Evolutionary conservation across 2,329 filamentous ascomycete genomes (phyloP).

Genomic region (Talaromyces verruculosus): DNA sequence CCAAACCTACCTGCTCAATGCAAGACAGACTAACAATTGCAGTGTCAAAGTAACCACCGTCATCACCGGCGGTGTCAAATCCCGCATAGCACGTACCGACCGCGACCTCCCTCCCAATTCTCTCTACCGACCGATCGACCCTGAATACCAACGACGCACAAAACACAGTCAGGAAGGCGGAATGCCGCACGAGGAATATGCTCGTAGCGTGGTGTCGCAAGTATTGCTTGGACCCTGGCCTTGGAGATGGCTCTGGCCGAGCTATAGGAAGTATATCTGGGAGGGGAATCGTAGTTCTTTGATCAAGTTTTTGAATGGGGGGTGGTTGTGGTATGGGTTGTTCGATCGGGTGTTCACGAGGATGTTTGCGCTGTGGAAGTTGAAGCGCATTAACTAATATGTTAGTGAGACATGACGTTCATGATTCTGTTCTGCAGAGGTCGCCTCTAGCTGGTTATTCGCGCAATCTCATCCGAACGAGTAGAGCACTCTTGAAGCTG

Average conservation of each 20-base stretch:
- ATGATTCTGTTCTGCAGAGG: neutral
- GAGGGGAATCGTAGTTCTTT: slow-evolving; percentile 53
- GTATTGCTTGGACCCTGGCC: slow-evolving; percentile 49
- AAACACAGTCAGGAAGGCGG: slow-evolving; percentile 55
- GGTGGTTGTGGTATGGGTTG: slow-evolving; percentile 45
- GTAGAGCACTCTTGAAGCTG: neutral
- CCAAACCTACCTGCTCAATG: slow-evolving; percentile 4
- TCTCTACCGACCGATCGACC: slow-evolving; percentile 54
- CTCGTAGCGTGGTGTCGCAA: slow-evolving; percentile 55
- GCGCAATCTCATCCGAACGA: neutral
- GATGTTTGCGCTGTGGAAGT: slow-evolving; percentile 54
- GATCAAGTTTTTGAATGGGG: slow-evolving; percentile 44
- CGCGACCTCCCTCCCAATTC: slow-evolving; percentile 50
- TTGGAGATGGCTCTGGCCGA: slow-evolving; percentile 54
- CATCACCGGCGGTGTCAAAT: slow-evolving; percentile 62
- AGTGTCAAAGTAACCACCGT: slow-evolving; percentile 55
- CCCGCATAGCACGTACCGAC: slow-evolving; percentile 56
- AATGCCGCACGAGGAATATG: slow-evolving; percentile 56
- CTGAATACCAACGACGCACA: slow-evolving; percentile 53
- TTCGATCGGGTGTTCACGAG: slow-evolving; percentile 48
- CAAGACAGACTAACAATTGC: neutral
- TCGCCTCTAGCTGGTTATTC: neutral
- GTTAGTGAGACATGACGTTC: neutral
- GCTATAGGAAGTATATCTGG: slow-evolving; percentile 44
- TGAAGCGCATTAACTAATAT: slow-evolving; percentile 26